Evolutionary conservation across 306 rosid species (phyloP), one percentile per base, ranked within the genome.

Genomic region (Sicyos edulis): DNA sequence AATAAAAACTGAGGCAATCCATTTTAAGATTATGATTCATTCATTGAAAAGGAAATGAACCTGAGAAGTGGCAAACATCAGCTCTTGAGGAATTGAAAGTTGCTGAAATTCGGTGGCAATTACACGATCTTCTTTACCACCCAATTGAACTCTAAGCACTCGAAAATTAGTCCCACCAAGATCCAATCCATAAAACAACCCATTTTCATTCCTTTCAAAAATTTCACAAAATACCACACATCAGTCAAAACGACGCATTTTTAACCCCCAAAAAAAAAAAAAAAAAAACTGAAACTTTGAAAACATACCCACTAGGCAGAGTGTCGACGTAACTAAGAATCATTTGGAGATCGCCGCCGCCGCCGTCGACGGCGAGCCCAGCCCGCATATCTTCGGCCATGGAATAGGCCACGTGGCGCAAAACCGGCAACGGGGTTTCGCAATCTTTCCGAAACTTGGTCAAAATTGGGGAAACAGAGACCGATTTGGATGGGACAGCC

Each of bases 161-260:
- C 96, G 83, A 79, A 92, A 92, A 74, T 92, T 90, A 2, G 98
- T 88, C 54, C 98, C 98, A 24, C 98, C 98, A 47, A 92, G 96
- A 87, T 92, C 98, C 89, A 90, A 75, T 16, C 93, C 98, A 83
- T 90, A 92, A 70, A 88, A 90, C 87, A 92, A 81, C 1, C 98
- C 98, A 54, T 78, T 78, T 86, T 92, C 98, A 34, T 90, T 90
- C 81, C 98, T 90, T 61, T 8, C 19, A 42, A 10, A 42, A 15
- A 40, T 90, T 61, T 8, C 19, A 42, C 47, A 42, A 15, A 40
- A n/a, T 40, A 72, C 12, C 10, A 51, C 62, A 49, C 5, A 11
- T 47, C 52, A 47, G 15, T 10, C 17, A 72, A 47, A 47, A 42
- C 73, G 49, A 40, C 68, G 16, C 4, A 74, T 37, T 60, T 40